Percentiles rank a stretch among this genome's conserved stretches.
These are phyloP conservation scores for Osmanthus fragrans DNA, from an alignment of 257 asterid species.

Conservation along the genomic window DNA sequence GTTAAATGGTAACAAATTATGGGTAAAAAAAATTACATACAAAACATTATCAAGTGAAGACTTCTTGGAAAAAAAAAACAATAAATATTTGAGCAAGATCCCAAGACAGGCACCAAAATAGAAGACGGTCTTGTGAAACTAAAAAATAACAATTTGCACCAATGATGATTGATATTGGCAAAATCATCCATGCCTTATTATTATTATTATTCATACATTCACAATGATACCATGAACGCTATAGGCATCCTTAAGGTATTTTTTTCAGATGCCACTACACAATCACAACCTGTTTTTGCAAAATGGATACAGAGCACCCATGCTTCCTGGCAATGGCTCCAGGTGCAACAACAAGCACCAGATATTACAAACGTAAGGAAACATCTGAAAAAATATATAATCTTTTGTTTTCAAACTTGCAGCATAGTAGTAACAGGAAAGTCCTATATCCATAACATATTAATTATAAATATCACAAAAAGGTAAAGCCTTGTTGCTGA, in stretches of 20 bases:
- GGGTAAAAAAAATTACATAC: conserved; percentile 16
- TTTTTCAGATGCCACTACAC: neutral
- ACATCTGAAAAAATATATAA: neutral
- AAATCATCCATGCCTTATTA: neutral
- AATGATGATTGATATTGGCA: neutral
- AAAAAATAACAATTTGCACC: neutral
- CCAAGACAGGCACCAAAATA: conserved; percentile 4
- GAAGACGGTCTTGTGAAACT: neutral
- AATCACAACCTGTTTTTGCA: neutral
- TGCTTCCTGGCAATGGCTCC: neutral
- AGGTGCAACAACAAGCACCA: neutral
- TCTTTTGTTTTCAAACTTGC: neutral
- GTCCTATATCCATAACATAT: neutral
- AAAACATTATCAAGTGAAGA: conserved; percentile 4
- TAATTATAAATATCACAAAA: neutral
- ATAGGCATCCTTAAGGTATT: neutral
- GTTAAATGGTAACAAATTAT: conserved; percentile 17
- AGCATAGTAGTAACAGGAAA: too few relatives aligned
- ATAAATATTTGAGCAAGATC: neutral
- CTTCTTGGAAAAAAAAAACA: neutral
- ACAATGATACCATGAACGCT: neutral
- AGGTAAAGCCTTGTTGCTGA: neutral
- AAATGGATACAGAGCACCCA: neutral
- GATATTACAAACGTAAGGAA: neutral
- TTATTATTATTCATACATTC: neutral